Conservation (phyloP, 2,329 filamentous ascomycete genomes). For the Colletotrichum noveboracense region DNA sequence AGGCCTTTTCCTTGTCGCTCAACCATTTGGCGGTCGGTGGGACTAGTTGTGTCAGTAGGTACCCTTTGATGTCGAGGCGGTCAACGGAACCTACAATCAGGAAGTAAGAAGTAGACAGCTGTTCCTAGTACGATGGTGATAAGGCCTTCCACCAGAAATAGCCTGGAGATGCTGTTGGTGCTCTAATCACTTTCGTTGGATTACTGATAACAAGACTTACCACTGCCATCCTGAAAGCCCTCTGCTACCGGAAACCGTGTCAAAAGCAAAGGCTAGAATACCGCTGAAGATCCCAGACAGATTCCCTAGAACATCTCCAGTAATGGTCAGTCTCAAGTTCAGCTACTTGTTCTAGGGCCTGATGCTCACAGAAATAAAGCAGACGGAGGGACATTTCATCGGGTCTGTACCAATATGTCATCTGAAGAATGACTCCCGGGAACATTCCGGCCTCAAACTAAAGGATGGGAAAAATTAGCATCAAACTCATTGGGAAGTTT, state of each 20-base stretch:
- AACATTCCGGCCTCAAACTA: slow-evolving; percentile 45
- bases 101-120: slow-evolving; percentile 56
- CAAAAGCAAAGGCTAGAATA: slow-evolving; percentile 48
- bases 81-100: slow-evolving; percentile 47
- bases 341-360: background rate
- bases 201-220: slow-evolving; percentile 17
- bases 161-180: slow-evolving; percentile 26
- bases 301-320: slow-evolving; percentile 43
- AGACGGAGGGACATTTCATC: slow-evolving; percentile 52
- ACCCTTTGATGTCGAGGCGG: slow-evolving; percentile 40
- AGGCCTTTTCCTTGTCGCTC: slow-evolving; percentile 49
- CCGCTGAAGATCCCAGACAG: slow-evolving; percentile 45
- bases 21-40: slow-evolving; percentile 50
- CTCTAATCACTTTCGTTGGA: background rate
- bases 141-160: slow-evolving; percentile 50
- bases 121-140: slow-evolving; percentile 51
- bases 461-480: background rate
- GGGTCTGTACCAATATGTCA: slow-evolving; percentile 53
- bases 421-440: slow-evolving; percentile 46
- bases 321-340: background rate
- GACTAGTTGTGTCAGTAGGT: slow-evolving; percentile 44
- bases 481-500: slow-evolving; percentile 24
- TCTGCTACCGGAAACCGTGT: slow-evolving; percentile 37
- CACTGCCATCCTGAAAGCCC: slow-evolving; percentile 41
- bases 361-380: slow-evolving; percentile 46